Evolutionary conservation across 2,329 filamentous ascomycete genomes (phyloP).

Genomic region (Sarocladium oryzae): DNA sequence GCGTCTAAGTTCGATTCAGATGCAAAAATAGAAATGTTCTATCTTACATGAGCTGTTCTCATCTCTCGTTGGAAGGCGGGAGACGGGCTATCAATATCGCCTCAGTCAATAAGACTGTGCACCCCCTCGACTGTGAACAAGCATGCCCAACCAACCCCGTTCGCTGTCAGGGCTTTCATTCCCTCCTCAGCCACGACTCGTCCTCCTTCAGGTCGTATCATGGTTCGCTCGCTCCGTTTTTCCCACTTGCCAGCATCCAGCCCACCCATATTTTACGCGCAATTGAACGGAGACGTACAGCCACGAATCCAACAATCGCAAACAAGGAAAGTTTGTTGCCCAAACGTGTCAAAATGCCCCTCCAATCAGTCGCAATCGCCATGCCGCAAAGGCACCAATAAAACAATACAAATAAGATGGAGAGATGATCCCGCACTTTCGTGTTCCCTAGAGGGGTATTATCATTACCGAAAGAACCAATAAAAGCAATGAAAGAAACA

Average conservation of each 20-base stretch:
- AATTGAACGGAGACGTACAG: background rate
- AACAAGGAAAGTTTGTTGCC: background rate
- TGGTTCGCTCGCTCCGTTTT: background rate
- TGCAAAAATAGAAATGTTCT: background rate
- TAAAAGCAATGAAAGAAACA: background rate
- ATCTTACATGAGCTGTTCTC: background rate
- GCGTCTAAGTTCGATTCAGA: background rate
- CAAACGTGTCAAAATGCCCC: background rate
- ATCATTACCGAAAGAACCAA: slow-evolving; percentile 8
- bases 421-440: slow-evolving; percentile 2
- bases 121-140: background rate
- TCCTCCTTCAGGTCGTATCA: background rate
- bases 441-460: slow-evolving; percentile 4
- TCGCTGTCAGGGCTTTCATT: slow-evolving; percentile 2
- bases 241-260: background rate
- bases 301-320: slow-evolving; percentile 1
- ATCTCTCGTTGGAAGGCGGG: background rate
- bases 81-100: background rate
- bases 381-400: background rate
- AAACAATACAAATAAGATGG: background rate
- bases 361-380: slow-evolving; percentile 2
- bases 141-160: background rate
- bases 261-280: background rate
- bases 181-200: background rate
- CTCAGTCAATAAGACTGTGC: background rate